A percentile compares a stretch with the other conserved stretches of the same genome.
Evolutionary conservation across 2,329 filamentous ascomycete species (phyloP).

Genomic region (Lachnellula suecica): DNA sequence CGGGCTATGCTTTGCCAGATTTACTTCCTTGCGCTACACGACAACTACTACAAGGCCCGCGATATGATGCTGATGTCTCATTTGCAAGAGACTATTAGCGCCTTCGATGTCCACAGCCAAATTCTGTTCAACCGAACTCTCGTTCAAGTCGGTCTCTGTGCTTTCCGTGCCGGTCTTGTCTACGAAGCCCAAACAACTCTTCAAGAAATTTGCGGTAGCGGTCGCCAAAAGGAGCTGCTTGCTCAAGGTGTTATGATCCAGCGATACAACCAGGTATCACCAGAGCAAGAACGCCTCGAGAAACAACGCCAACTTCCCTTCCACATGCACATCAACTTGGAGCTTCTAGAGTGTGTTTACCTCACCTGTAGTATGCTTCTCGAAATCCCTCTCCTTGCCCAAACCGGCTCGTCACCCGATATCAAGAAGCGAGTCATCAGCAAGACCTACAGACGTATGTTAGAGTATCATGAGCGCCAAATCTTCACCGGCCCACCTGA

Average conservation of each 20-base stretch:
- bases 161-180: slow-evolving; percentile 93
- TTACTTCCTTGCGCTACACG: slow-evolving; percentile 95
- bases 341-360: slow-evolving; percentile 97
- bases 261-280: slow-evolving; percentile 91
- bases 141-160: slow-evolving; percentile 96
- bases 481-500: slow-evolving; percentile 98
- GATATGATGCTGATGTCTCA: slow-evolving; percentile 99
- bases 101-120: slow-evolving; percentile 95
- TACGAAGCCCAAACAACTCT: slow-evolving; percentile 98
- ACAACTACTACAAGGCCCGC: slow-evolving; percentile 95
- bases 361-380: slow-evolving; percentile 99
- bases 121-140: slow-evolving; percentile 98
- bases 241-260: slow-evolving; percentile 99
- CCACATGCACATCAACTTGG: slow-evolving; percentile 99
- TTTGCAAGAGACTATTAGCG: slow-evolving; percentile 93
- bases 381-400: slow-evolving; percentile 94
- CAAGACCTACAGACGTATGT: slow-evolving; percentile 98
- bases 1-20: slow-evolving; percentile 98
- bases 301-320: slow-evolving; percentile 97
- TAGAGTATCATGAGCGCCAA: slow-evolving; percentile 98
- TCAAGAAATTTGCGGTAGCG: slow-evolving; percentile 96
- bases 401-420: slow-evolving; percentile 94
- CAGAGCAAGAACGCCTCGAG: slow-evolving; percentile 96
- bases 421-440: slow-evolving; percentile 97
- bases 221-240: slow-evolving; percentile 94